Evolutionary conservation across 345 rosid genomes (phyloP).

Genomic region (Moricandia arvensis): DNA sequence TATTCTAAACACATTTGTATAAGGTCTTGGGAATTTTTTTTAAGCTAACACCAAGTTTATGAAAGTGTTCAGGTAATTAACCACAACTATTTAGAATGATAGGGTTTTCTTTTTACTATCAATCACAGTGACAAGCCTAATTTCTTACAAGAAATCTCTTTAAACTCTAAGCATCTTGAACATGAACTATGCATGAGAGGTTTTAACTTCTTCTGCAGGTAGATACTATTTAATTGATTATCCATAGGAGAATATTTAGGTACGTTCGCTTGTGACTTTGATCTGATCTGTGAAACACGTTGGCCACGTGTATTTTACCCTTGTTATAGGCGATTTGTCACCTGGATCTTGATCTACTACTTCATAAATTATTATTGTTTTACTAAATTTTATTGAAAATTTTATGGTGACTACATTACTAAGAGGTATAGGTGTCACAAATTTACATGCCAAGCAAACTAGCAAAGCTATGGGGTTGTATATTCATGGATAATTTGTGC

Average conservation of each 20-base stretch:
- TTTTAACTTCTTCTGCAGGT: background rate
- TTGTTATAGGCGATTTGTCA: background rate
- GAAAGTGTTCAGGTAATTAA: background rate
- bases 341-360: background rate
- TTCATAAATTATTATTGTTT: background rate
- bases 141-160: too few relatives aligned
- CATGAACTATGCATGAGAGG: background rate
- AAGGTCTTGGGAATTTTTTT: background rate
- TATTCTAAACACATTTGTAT: background rate
- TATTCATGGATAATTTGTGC: constrained; percentile 21
- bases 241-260: background rate
- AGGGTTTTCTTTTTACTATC: too few relatives aligned
- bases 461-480: constrained; percentile 5
- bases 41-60: background rate
- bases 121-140: too few relatives aligned
- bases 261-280: constrained; percentile 3
- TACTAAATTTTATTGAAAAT: too few relatives aligned
- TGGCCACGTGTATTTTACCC: constrained; percentile 27
- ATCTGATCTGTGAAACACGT: constrained; percentile 23
- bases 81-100: background rate
- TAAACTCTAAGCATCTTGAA: background rate
- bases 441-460: too few relatives aligned
- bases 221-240: background rate
- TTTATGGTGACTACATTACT: background rate
- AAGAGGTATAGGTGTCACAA: background rate